phyloP scores from a whole-genome alignment of 202 grass and related monocot genomes.

The Panicum hallii region DNA sequence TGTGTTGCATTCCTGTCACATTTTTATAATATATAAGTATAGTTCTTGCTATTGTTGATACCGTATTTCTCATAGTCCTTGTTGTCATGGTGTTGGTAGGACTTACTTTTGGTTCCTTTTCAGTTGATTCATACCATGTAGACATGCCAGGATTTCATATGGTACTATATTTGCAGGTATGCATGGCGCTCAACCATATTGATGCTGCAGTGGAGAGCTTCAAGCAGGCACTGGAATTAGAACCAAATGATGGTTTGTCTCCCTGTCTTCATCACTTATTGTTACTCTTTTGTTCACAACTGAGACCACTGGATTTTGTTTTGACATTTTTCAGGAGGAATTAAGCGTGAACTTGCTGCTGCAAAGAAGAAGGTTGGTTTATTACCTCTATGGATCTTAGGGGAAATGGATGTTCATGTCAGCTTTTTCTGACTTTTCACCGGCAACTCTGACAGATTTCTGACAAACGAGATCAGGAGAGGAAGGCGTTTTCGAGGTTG shows the following conservation, averaged over 20 bases:
- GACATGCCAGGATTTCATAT: conserved; percentile 26
- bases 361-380: conserved; percentile 86
- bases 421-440: conserved; percentile 42
- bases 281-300: conserved; percentile 27
- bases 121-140: not conserved
- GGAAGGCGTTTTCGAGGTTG: conserved; percentile 85
- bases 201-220: conserved; percentile 94
- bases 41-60: not conserved
- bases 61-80: conserved; percentile 18
- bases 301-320: conserved; percentile 37
- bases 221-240: conserved; percentile 77
- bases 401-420: not conserved
- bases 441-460: conserved; percentile 58
- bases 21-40: not conserved
- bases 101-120: conserved; percentile 2
- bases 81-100: not conserved
- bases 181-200: conserved; percentile 81
- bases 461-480: conserved; percentile 73
- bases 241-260: conserved; percentile 89
- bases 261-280: conserved; percentile 23
- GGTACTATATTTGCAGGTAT: conserved; percentile 62
- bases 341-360: conserved; percentile 83
- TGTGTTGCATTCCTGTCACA: conserved; percentile 22
- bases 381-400: conserved; percentile 24
- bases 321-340: conserved; percentile 58